Conservation (phyloP, 1,284 basidiomycete species). For the Sanghuangporus sanghuang region DNA sequence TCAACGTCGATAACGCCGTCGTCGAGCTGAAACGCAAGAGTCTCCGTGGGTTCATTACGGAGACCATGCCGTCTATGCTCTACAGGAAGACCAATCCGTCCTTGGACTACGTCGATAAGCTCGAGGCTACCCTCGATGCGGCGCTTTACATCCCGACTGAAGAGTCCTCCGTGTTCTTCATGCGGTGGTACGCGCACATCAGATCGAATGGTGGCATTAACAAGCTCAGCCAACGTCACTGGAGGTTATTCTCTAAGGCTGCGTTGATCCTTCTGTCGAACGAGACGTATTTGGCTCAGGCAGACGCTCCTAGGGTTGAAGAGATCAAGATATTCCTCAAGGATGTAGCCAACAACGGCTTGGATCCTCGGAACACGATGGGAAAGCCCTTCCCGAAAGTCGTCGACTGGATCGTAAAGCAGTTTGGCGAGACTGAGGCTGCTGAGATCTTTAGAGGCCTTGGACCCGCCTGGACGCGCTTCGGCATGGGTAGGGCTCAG, state of each 20-base stretch:
- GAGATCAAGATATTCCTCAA: slow-evolving; percentile 2
- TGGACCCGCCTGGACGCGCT: slow-evolving; percentile 3
- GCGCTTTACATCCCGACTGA: neutral
- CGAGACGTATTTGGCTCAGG: neutral
- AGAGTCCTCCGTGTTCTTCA: slow-evolving; percentile 8
- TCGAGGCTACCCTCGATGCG: neutral
- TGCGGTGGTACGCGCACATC: slow-evolving; percentile 28
- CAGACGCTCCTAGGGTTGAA: neutral
- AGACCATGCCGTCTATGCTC: neutral
- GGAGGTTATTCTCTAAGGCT: slow-evolving; percentile 25
- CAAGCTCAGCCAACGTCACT: slow-evolving; percentile 26
- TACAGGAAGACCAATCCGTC: neutral
- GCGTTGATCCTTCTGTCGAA: neutral
- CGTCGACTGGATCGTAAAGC: neutral
- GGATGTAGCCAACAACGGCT: neutral
- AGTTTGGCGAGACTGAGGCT: slow-evolving; percentile 1
- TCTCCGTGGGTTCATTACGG: neutral
- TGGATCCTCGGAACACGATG: neutral
- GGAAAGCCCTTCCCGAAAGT: neutral
- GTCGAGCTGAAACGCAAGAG: neutral
- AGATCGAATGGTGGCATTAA: slow-evolving; percentile 21
- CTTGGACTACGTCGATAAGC: neutral
- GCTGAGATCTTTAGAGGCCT: neutral
- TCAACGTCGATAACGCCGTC: neutral
- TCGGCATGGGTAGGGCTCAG: neutral